These are phyloP conservation scores for Elongisporangium senticosum DNA, from an alignment of 352 stramenopile genomes.

Conservation along the genomic window DNA sequence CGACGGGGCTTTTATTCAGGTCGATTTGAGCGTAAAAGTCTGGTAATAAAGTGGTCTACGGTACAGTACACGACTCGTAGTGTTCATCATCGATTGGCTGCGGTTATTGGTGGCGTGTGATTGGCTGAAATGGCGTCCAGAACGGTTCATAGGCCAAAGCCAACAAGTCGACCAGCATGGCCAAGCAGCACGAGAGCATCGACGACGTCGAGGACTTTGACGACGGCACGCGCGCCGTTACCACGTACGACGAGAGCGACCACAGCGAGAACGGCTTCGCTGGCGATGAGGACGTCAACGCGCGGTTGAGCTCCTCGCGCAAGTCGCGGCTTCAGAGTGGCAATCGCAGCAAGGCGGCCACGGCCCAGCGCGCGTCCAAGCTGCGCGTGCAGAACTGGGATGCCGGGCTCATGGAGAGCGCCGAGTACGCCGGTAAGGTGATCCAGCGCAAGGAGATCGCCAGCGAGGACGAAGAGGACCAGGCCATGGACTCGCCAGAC, in stretches of 20 bases:
- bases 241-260: slow-evolving; percentile 24
- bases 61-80: slow-evolving; percentile 1
- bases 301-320: slow-evolving; percentile 33
- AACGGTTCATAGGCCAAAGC: slow-evolving; percentile 10
- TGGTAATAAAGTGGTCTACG: slow-evolving; percentile 3
- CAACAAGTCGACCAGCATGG: slow-evolving; percentile 24
- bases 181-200: slow-evolving; percentile 60
- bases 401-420: slow-evolving; percentile 34
- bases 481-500: slow-evolving; percentile 43
- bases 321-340: slow-evolving; percentile 50
- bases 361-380: slow-evolving; percentile 45
- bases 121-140: slow-evolving; percentile 13
- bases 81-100: slow-evolving; percentile 23
- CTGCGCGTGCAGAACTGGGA: slow-evolving; percentile 81
- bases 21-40: slow-evolving; percentile 2
- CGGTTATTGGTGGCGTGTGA: slow-evolving; percentile 12
- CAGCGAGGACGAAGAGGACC: slow-evolving; percentile 10
- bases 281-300: slow-evolving; percentile 21
- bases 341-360: slow-evolving; percentile 13
- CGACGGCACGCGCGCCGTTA: slow-evolving; percentile 59
- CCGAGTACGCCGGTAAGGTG: slow-evolving; percentile 72
- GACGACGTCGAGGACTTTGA: slow-evolving; percentile 80
- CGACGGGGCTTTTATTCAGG: not conserved
- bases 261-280: slow-evolving; percentile 2
- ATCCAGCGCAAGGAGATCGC: slow-evolving; percentile 62